Base-by-base conservation (phyloP, 441 rosid species). In the Pelargonium myrrhifolium region DNA sequence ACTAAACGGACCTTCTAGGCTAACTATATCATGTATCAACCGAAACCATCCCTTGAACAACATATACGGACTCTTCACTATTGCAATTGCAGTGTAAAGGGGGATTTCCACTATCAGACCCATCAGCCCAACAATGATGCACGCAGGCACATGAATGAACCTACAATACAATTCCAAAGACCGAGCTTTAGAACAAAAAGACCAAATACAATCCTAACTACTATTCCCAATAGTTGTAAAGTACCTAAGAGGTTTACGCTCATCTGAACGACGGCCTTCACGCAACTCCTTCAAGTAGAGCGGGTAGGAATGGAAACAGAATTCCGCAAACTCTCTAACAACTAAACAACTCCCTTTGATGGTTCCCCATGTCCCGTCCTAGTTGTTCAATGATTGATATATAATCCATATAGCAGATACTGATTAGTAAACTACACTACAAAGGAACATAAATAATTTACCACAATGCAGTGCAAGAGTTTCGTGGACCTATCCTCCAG, bases 281-380 rank as follows among this genome's bases (percentile, higher is more conserved):
- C 87, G 83, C 20, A 83, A 39, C 75, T 90, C 97, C 80, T 82
- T 84, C 71, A 88, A 69, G 77, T 83, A 90, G 64, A 79, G 68
- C 0, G 87, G 85, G 70, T 79, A 90, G 35, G 96, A 89, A 80
- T 92, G 90, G 67, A 72, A 82, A 68, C 93, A 87, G 8, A 89
- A 18, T 77, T 90, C 88, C 1, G 83, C 84, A 63, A 90, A 93
- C 82, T 93, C 97, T 49, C 75, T 78, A 37, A 88, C 94, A 18
- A 79, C 81, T 0, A 81, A 83, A 62, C 92, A 85, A 68, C 98
- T 88, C 77, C 92, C 93, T 78, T 77, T 78, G 37, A 88, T 64
- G 3, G 96, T 87, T 72, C 83, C 91, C 92, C 86, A 84, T 64
- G 92, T 88, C 72, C 96, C 98, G 83, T 93, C 97, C 96, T 90